Evolutionary conservation across 768 basidiomycete species (phyloP).

Genomic region (Ramaria rubella): DNA sequence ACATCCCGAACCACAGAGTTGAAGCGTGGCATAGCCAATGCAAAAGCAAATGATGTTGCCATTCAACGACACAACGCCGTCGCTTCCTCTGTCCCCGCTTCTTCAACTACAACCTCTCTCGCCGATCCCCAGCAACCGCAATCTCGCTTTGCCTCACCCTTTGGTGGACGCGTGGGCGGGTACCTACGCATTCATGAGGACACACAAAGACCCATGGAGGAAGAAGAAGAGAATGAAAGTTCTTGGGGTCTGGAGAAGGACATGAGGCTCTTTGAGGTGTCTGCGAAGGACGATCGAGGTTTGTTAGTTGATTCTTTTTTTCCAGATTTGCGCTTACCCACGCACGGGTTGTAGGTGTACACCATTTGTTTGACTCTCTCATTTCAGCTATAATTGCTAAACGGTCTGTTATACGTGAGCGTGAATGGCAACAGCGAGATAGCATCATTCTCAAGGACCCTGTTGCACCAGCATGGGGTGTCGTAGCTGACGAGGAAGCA

Average conservation of each 20-base stretch:
- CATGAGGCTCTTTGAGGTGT: conserved; percentile 88
- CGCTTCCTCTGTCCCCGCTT: conserved; percentile 35
- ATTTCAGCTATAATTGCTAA: conserved; percentile 75
- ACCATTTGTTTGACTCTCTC: conserved; percentile 71
- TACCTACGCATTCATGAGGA: conserved; percentile 53
- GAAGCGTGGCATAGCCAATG: conserved; percentile 34
- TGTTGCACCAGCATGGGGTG: conserved; percentile 65
- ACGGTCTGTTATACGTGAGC: conserved; percentile 78
- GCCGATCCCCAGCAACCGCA: conserved; percentile 36
- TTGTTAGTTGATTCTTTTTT: conserved; percentile 23
- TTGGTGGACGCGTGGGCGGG: conserved; percentile 42
- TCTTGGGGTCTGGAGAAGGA: conserved; percentile 74
- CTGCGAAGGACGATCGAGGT: conserved; percentile 85
- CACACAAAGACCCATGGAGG: conserved; percentile 58
- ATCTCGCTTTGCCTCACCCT: conserved; percentile 53
- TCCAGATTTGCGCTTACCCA: conserved; percentile 10
- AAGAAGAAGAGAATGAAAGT: conserved; percentile 35
- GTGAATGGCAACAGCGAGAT: conserved; percentile 72
- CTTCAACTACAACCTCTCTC: conserved; percentile 41
- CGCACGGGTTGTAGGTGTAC: conserved; percentile 51
- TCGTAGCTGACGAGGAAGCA: conserved; percentile 76
- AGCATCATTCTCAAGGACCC: conserved; percentile 67
- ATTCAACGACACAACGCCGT: conserved; percentile 36
- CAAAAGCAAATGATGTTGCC: not conserved
- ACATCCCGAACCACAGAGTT: conserved; percentile 41